Conservation (phyloP, 108 stramenopile genomes). For the Discostella pseudostelligera region DNA sequence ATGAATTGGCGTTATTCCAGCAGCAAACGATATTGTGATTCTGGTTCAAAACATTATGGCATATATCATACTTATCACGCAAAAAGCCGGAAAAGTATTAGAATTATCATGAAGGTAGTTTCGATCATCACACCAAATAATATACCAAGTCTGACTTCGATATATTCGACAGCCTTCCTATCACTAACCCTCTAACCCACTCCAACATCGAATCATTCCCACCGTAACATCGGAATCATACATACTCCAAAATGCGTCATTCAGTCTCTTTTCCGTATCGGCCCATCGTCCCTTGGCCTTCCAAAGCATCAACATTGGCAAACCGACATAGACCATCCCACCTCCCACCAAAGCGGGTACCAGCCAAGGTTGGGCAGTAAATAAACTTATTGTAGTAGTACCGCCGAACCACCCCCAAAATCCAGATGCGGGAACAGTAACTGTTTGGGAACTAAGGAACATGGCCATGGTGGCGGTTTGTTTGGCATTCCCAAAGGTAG, state of each 20-base stretch:
- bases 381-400: conserved; percentile 63
- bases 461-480: conserved; percentile 67
- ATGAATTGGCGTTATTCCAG: too few species aligned
- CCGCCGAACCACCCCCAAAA: conserved; percentile 73
- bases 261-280: conserved; percentile 43
- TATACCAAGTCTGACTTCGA: too few species aligned
- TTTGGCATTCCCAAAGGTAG: conserved; percentile 73
- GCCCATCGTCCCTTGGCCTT: conserved; percentile 45
- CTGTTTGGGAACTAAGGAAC: conserved; percentile 56
- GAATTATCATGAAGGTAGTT: too few species aligned
- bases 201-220: conserved; percentile 43
- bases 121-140: too few species aligned
- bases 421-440: conserved; percentile 72
- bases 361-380: conserved; percentile 58
- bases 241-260: conserved; percentile 47
- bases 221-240: conserved; percentile 38
- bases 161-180: too few species aligned
- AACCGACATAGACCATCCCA: conserved; percentile 64
- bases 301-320: conserved; percentile 57
- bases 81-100: too few species aligned
- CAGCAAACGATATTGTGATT: too few species aligned
- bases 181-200: conserved; percentile 11
- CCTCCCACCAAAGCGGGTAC: conserved; percentile 73
- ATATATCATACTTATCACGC: too few species aligned
- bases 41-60: too few species aligned